Percentiles rank a stretch among this genome's conserved stretches.
Conservation (phyloP, 2,329 filamentous ascomycete species). For the Cordyceps javanica region DNA sequence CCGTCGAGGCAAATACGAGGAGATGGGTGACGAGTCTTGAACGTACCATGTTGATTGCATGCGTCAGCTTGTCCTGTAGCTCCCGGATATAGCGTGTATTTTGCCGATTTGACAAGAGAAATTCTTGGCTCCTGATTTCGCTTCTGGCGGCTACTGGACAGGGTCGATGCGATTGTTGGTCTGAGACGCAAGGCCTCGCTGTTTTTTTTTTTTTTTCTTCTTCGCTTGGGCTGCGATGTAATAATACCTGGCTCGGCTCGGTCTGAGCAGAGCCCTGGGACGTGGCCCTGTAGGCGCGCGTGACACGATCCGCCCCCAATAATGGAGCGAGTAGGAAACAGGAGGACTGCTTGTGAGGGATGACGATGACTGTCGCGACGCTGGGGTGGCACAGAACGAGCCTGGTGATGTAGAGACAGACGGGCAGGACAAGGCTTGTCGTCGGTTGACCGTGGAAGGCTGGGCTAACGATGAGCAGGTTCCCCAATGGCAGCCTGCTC, state of each 20-base stretch:
- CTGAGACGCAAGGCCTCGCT: background rate
- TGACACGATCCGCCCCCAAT: background rate
- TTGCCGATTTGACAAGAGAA: background rate
- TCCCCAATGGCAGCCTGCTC: too few species aligned
- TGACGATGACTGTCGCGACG: background rate
- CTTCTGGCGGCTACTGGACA: conserved; percentile 5
- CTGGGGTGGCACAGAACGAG: background rate
- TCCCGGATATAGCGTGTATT: background rate
- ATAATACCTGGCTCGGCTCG: background rate
- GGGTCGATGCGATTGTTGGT: background rate
- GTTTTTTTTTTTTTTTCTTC: background rate
- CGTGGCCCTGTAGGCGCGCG: conserved; percentile 1
- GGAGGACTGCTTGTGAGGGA: background rate
- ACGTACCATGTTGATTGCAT: conserved; percentile 9
- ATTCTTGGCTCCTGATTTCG: conserved; percentile 3
- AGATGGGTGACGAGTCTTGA: background rate
- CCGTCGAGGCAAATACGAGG: background rate
- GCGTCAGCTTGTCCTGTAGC: background rate
- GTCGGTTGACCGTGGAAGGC: background rate
- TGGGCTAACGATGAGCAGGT: too few species aligned
- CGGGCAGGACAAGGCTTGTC: background rate
- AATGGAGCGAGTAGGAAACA: background rate
- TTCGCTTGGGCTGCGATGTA: background rate
- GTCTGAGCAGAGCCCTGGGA: background rate
- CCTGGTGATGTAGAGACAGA: background rate